Percentiles rank a stretch among this genome's conserved stretches.
These are phyloP conservation scores for Stephanodiscus triporus DNA, from an alignment of 108 stramenopile species.

Conservation along the genomic window DNA sequence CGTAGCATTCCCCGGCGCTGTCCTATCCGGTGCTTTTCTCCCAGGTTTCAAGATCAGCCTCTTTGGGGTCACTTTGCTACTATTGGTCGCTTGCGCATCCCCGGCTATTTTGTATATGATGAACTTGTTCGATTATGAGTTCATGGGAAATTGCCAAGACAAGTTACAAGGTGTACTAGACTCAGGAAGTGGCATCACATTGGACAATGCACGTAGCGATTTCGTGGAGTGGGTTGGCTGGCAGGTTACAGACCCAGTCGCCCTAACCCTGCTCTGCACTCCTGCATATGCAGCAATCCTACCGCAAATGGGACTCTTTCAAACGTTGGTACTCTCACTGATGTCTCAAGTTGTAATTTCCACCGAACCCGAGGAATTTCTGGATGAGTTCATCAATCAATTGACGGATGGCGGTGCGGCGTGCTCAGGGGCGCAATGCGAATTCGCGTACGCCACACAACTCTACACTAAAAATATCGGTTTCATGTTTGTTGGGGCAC, in stretches of 20 bases:
- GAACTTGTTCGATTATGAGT: not conserved
- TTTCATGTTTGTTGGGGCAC: constrained; percentile 52
- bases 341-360: constrained; percentile 47
- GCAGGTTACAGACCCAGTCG: constrained; percentile 15
- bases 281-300: constrained; percentile 43
- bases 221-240: constrained; percentile 56
- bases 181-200: constrained; percentile 27
- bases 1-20: constrained; percentile 49
- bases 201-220: constrained; percentile 22
- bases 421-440: constrained; percentile 46
- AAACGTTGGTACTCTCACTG: constrained; percentile 37
- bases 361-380: constrained; percentile 51
- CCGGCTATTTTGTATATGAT: constrained; percentile 31
- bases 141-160: constrained; percentile 2
- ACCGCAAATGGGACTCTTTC: constrained; percentile 59
- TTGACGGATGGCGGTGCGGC: constrained; percentile 30
- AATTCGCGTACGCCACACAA: constrained; percentile 34
- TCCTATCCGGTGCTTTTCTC: constrained; percentile 49
- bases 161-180: constrained; percentile 14
- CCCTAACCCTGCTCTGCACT: constrained; percentile 23
- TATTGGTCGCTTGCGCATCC: constrained; percentile 38
- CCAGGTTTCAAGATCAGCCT: constrained; percentile 54
- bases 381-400: constrained; percentile 36
- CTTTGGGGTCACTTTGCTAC: constrained; percentile 31
- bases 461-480: constrained; percentile 33